Percentiles rank a stretch among this genome's conserved stretches.
Evolutionary conservation across 2,329 filamentous ascomycete genomes (phyloP).

Genomic region (Gaeumannomyces tritici): DNA sequence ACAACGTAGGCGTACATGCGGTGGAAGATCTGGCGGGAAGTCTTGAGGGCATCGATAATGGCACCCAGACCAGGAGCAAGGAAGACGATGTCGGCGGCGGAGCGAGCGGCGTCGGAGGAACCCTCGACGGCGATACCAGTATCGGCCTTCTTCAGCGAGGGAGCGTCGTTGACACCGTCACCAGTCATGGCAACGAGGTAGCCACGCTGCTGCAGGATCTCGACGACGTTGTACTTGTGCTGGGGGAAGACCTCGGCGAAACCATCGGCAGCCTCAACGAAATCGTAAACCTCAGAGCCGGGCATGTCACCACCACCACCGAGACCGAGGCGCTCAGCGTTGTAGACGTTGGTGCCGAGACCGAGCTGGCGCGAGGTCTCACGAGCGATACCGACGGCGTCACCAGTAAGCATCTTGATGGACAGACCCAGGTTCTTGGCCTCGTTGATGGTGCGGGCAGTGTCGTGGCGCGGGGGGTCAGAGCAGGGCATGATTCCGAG

Average conservation of each 20-base stretch:
- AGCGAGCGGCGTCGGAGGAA: constrained; percentile 82
- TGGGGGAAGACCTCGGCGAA: constrained; percentile 93
- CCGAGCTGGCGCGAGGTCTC: constrained; percentile 87
- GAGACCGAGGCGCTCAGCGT: constrained; percentile 84
- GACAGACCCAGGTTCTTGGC: constrained; percentile 80
- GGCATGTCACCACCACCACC: constrained; percentile 88
- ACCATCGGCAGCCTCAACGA: constrained; percentile 89
- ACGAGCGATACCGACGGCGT: constrained; percentile 85
- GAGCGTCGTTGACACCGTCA: constrained; percentile 91
- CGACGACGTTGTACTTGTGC: constrained; percentile 91
- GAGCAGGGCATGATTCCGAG: constrained; percentile 93
- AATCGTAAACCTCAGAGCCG: constrained; percentile 88
- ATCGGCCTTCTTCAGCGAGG: constrained; percentile 90
- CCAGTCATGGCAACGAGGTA: constrained; percentile 94
- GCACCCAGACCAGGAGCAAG: constrained; percentile 83
- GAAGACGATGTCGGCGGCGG: constrained; percentile 89
- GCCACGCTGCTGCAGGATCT: constrained; percentile 87
- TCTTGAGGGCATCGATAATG: constrained; percentile 89
- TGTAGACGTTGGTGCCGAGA: constrained; percentile 89
- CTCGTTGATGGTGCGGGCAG: constrained; percentile 81
- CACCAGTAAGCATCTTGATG: constrained; percentile 95
- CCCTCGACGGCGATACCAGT: constrained; percentile 93
- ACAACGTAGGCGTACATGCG: constrained; percentile 95
- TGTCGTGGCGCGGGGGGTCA: constrained; percentile 85
- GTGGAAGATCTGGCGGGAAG: constrained; percentile 89